phyloP scores from a whole-genome alignment of 441 rosid genomes.

The Sinapis alba region DNA sequence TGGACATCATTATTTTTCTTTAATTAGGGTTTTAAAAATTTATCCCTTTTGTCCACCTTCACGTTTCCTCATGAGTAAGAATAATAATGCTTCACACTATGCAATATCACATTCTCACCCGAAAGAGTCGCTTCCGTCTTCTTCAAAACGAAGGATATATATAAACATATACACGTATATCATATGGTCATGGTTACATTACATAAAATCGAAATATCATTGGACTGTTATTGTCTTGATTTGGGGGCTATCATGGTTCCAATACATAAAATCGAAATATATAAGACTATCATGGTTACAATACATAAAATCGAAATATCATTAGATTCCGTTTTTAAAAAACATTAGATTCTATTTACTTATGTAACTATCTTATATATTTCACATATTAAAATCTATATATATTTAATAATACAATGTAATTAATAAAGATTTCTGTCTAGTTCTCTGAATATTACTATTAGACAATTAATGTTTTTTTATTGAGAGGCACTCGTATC shows the following conservation, averaged over 20 bases:
- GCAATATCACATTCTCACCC: constrained; percentile 35
- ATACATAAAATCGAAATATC: no score
- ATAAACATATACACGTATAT: constrained; percentile 4
- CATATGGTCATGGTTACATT: neutral
- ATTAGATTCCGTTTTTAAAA: no score
- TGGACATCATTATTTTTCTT: constrained; percentile 33
- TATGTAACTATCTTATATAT: neutral
- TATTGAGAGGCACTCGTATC: neutral
- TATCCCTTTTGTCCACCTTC: constrained; percentile 37
- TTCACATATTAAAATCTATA: neutral
- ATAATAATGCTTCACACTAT: constrained; percentile 42
- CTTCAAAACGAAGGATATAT: constrained; percentile 37
- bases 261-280: constrained; percentile 3
- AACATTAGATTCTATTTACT: no score
- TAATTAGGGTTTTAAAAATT: constrained; percentile 24
- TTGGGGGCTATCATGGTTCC: neutral
- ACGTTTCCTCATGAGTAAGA: constrained; percentile 43
- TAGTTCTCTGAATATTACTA: neutral
- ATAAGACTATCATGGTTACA: no score
- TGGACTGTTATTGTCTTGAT: no score
- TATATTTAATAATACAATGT: neutral
- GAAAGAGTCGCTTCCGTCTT: constrained; percentile 33
- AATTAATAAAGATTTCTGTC: neutral
- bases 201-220: constrained; percentile 5
- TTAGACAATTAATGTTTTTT: neutral